Conservation (phyloP, 257 asterid genomes). For the Solanum bulbocastanum region DNA sequence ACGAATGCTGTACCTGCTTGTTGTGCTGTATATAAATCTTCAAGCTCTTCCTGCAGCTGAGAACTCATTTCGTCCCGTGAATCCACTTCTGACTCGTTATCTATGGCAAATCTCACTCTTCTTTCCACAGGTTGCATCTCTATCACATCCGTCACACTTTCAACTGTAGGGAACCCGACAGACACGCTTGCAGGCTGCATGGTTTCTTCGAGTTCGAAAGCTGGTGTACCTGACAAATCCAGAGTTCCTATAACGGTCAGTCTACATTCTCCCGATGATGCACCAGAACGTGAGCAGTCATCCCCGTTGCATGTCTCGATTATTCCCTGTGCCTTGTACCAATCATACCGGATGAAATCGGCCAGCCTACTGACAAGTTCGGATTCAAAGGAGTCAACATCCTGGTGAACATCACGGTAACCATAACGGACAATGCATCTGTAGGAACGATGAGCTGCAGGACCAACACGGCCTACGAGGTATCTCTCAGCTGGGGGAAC, state of each 20-base stretch:
- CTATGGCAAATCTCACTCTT: constrained; percentile 50
- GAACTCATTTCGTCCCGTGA: constrained; percentile 23
- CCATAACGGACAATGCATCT: constrained; percentile 91
- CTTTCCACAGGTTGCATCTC: constrained; percentile 40
- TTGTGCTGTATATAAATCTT: constrained; percentile 65
- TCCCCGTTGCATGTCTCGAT: constrained; percentile 24
- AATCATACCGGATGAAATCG: constrained; percentile 71
- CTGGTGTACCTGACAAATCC: constrained; percentile 20
- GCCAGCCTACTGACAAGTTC: constrained; percentile 51
- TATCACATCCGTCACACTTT: constrained; percentile 30
- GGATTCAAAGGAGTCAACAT: constrained; percentile 74
- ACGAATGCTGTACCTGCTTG: constrained; percentile 81
- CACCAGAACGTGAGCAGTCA: constrained; percentile 27
- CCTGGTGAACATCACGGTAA: constrained; percentile 90
- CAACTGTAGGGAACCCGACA: constrained; percentile 35
- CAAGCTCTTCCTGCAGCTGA: constrained; percentile 50
- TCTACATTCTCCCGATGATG: constrained; percentile 48
- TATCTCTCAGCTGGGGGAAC: constrained; percentile 80
- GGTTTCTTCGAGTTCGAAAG: constrained; percentile 49
- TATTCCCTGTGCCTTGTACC: constrained; percentile 35
- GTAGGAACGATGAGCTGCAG: constrained; percentile 76
- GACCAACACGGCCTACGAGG: constrained; percentile 92
- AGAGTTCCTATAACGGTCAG: constrained; percentile 70
- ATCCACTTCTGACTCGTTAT: constrained; percentile 21
- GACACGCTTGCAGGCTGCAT: constrained; percentile 67